Evolutionary conservation across 768 basidiomycete species (phyloP).

Genomic region (Mycena indigotica): DNA sequence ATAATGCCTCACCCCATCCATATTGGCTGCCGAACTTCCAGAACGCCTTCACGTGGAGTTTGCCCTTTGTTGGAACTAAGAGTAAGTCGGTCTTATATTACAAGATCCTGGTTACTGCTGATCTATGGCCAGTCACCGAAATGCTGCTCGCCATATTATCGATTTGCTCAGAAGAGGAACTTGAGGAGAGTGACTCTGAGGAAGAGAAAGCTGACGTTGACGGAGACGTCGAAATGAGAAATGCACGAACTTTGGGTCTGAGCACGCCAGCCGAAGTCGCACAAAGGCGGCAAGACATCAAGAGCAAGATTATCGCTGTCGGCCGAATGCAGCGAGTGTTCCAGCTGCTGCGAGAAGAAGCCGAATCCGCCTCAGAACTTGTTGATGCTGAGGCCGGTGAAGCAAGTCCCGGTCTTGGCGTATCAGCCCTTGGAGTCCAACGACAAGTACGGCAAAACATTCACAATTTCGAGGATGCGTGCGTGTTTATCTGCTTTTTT

Average conservation of each 20-base stretch:
- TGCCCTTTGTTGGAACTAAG: slow-evolving; percentile 96
- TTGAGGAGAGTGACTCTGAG: slow-evolving; percentile 53
- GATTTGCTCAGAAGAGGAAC: slow-evolving; percentile 92
- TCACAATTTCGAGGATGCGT: slow-evolving; percentile 78
- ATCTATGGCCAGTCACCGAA: slow-evolving; percentile 74
- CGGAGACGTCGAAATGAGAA: slow-evolving; percentile 26
- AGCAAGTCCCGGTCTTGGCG: slow-evolving; percentile 26
- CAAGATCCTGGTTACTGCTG: slow-evolving; percentile 19
- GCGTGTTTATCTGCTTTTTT: slow-evolving; percentile 31
- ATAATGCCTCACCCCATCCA: slow-evolving; percentile 77
- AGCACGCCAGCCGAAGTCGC: slow-evolving; percentile 43
- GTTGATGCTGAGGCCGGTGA: slow-evolving; percentile 34
- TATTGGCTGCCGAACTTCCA: slow-evolving; percentile 98
- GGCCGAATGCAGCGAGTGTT: slow-evolving; percentile 91
- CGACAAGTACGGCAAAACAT: slow-evolving; percentile 64
- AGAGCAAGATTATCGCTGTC: slow-evolving; percentile 92
- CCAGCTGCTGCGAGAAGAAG: slow-evolving; percentile 82
- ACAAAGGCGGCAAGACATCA: slow-evolving; percentile 76
- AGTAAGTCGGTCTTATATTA: slow-evolving; percentile 54
- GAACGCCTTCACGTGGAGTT: slow-evolving; percentile 97
- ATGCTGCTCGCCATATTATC: slow-evolving; percentile 95
- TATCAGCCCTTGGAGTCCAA: slow-evolving; percentile 59
- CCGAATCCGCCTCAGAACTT: slow-evolving; percentile 77
- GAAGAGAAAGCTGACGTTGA: slow-evolving; percentile 34
- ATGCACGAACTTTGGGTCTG: slow-evolving; percentile 31